Evolutionary conservation across 768 basidiomycete species (phyloP).

Genomic region (Xanthoconium purpureum): DNA sequence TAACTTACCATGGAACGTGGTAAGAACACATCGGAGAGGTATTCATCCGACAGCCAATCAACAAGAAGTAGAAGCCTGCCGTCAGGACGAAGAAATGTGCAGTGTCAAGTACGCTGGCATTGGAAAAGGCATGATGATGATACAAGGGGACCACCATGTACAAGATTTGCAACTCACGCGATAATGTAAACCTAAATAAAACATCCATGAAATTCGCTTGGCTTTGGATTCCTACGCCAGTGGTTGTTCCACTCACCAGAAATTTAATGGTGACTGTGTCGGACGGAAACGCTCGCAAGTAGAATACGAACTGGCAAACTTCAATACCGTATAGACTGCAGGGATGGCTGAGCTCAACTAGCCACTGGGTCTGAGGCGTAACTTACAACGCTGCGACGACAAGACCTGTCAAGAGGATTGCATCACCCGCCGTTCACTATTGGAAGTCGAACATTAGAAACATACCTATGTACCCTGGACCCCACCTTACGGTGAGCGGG

Average conservation of each 20-base stretch:
- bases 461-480: slow-evolving; percentile 10
- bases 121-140: not conserved
- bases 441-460: not conserved
- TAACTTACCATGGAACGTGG: not conserved
- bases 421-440: not conserved
- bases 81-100: not conserved
- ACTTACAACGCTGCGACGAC: slow-evolving; percentile 4
- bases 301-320: slow-evolving; percentile 10
- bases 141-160: not conserved
- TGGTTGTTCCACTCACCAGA: not conserved
- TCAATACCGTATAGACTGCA: slow-evolving; percentile 7
- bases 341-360: not conserved
- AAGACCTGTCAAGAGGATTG: not conserved
- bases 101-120: slow-evolving; percentile 3
- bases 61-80: not conserved
- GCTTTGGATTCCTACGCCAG: not conserved
- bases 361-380: not conserved
- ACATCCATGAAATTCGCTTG: not conserved
- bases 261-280: slow-evolving; percentile 2
- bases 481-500: not conserved
- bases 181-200: slow-evolving; percentile 4
- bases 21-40: not conserved
- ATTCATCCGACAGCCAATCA: not conserved
- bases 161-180: not conserved
- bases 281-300: not conserved